Base-by-base conservation (phyloP, 345 rosid genomes). In the Diplotaxis tenuifolia region DNA sequence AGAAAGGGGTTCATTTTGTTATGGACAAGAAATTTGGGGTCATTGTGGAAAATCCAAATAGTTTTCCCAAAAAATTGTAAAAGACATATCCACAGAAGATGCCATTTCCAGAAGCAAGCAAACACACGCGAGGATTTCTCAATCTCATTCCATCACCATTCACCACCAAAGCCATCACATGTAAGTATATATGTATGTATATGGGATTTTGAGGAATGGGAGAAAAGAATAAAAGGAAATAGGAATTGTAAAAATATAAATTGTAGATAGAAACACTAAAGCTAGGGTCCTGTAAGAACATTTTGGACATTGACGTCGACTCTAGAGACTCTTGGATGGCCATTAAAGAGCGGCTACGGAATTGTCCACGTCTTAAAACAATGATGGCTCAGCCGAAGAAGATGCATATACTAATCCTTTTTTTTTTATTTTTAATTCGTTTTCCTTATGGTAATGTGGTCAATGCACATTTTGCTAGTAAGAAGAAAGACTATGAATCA, bases 271-370 rank as follows among this genome's bases (percentile, higher is more conserved):
- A 27, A 55, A 55, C 72, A 15, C 63, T 15, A 60, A 20, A 15
- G 50, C 5, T 36, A 62, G 60, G 61, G 66, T 58, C 54, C 31
- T 23, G 61, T 31, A 47, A 54, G 74, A 68, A 29, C 70, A 75
- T 62, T 62, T 54, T 56, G 66, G 71, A 70, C 70, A 14, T 70
- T 69, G 79, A 63, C 45, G 61, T 70, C 60, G 55, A 40, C 55
- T 55, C n/a, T 71, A 42, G 65, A 69, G 53, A 76, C 45, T 67
- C 71, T 56, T 76, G 71, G 75, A 65, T 59, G 56, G 72, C 75
- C 72, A 70, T 76, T 65, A 76, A 76, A 76, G 75, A 32, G 75
- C 71, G 75, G 80, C 67, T 47, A 47, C 56, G 20, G 80, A 70
- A 3, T 76, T 70, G 80, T 70, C 75, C 72, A 76, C 80, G 67